Evolutionary conservation across 2,329 filamentous ascomycete genomes (phyloP).

Genomic region (Keithomyces neogunnii): DNA sequence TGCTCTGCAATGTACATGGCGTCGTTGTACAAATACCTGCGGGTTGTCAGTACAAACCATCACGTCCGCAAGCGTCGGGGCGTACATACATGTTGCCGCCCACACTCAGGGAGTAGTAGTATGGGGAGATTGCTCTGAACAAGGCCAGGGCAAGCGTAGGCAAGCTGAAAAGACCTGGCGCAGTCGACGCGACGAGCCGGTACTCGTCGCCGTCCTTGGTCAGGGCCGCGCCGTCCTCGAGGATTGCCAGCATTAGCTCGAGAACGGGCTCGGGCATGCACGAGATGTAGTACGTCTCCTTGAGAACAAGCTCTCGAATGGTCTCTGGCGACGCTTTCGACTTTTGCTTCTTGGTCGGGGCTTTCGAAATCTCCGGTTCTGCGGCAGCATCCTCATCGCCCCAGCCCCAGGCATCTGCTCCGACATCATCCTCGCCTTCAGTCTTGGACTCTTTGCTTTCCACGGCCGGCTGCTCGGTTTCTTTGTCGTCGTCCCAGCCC

Average conservation of each 20-base stretch:
- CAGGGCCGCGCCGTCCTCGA: constrained; percentile 54
- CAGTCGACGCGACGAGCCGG: constrained; percentile 57
- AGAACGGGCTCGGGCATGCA: constrained; percentile 76
- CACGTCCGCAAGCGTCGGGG: not conserved
- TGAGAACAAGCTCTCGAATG: constrained; percentile 64
- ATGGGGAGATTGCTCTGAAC: constrained; percentile 67
- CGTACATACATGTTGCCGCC: constrained; percentile 56
- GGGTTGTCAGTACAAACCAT: not conserved
- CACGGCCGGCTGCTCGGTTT: constrained; percentile 16
- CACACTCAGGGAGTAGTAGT: constrained; percentile 58
- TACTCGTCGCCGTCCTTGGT: constrained; percentile 42
- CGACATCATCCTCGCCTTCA: constrained; percentile 34
- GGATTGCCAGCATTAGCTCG: constrained; percentile 50
- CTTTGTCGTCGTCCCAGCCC: constrained; percentile 69
- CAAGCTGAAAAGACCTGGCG: constrained; percentile 60
- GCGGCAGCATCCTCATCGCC: constrained; percentile 52
- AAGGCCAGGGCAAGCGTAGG: constrained; percentile 69
- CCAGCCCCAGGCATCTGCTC: constrained; percentile 75
- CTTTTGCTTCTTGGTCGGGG: constrained; percentile 9
- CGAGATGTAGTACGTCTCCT: constrained; percentile 82
- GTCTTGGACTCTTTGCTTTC: constrained; percentile 11
- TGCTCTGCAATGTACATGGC: constrained; percentile 54
- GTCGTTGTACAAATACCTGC: constrained; percentile 60
- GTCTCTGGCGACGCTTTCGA: constrained; percentile 18
- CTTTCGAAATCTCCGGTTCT: constrained; percentile 13